Evolutionary conservation across 805 yeast genomes (phyloP).

Genomic region (Cyberlindnera mississippiensis): DNA sequence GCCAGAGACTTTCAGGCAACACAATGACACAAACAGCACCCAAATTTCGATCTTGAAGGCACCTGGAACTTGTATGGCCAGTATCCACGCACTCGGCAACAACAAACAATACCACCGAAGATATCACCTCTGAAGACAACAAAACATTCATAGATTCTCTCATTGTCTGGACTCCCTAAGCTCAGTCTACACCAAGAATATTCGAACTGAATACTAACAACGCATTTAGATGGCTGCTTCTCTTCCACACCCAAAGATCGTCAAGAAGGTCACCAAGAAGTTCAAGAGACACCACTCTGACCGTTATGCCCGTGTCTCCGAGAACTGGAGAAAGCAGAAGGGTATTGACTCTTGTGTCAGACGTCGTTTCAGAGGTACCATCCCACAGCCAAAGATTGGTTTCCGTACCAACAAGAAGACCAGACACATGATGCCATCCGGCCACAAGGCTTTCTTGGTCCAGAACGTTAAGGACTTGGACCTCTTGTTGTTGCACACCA

Average conservation of each 20-base stretch:
- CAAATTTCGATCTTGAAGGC: too few species aligned
- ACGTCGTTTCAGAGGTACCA: conserved; percentile 99
- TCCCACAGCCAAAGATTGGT: conserved; percentile 99
- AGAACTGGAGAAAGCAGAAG: conserved; percentile 99
- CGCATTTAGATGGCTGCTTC: conserved; percentile 85
- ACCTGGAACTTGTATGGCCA: too few species aligned
- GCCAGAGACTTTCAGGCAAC: too few species aligned
- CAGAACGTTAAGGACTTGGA: conserved; percentile 92
- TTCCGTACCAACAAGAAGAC: conserved; percentile 99
- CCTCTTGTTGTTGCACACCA: conserved; percentile 93
- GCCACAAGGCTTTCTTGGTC: conserved; percentile 96
- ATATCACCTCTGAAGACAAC: too few species aligned
- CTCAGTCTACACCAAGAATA: too few species aligned
- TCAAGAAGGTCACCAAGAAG: conserved; percentile 98
- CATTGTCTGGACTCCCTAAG: not conserved
- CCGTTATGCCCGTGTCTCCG: conserved; percentile 97
- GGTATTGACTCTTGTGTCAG: conserved; percentile 99
- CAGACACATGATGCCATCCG: conserved; percentile 91
- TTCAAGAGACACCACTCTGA: conserved; percentile 99
- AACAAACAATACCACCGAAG: too few species aligned
- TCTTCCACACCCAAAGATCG: conserved; percentile 98
- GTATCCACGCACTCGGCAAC: too few species aligned
- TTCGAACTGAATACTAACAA: conserved; percentile 24
- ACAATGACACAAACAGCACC: too few species aligned
- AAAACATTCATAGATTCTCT: too few species aligned